These are phyloP conservation scores for Keqinozyma sinolaborantium DNA, from an alignment of 1,139 yeast genomes.

Conservation along the genomic window DNA sequence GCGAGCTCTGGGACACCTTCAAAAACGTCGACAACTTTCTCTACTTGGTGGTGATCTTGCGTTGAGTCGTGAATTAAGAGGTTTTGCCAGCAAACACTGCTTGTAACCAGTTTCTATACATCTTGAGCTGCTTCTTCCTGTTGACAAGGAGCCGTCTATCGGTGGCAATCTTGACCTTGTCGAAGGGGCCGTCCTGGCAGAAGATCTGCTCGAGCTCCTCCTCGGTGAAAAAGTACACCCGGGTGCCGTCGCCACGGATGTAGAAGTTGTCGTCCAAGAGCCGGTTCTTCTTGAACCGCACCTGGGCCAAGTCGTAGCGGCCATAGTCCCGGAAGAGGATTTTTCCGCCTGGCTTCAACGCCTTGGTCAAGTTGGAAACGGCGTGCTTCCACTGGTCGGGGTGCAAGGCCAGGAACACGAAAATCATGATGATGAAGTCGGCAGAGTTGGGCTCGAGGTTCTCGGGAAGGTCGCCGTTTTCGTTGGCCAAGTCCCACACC, in stretches of 20 bases:
- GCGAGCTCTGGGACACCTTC: conserved; percentile 52
- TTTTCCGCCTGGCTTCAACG: conserved; percentile 90
- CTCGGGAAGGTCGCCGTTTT: conserved; percentile 73
- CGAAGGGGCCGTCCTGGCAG: conserved; percentile 54
- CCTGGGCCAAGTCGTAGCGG: conserved; percentile 92
- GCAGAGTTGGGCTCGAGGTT: conserved; percentile 78
- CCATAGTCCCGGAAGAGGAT: conserved; percentile 93
- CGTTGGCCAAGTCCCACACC: conserved; percentile 94
- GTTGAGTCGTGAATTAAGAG: conserved; percentile 1
- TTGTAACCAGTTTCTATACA: conserved; percentile 97
- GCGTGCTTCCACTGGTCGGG: conserved; percentile 93
- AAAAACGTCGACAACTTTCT: conserved; percentile 74
- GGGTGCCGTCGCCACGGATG: conserved; percentile 96
- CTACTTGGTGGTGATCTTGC: conserved; percentile 48
- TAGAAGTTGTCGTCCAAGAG: conserved; percentile 88
- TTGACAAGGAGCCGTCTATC: conserved; percentile 90
- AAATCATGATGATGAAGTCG: conserved; percentile 89
- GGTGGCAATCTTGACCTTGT: conserved; percentile 74
- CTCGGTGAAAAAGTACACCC: conserved; percentile 95
- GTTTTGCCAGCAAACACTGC: conserved; percentile 61
- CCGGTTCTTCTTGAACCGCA: conserved; percentile 86
- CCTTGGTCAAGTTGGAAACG: conserved; percentile 58
- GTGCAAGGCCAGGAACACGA: conserved; percentile 87
- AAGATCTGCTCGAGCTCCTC: conserved; percentile 81
- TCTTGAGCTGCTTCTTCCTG: conserved; percentile 85